These are phyloP conservation scores for Cronartium quercuum DNA, from an alignment of 1,284 basidiomycete species.

Conservation along the genomic window DNA sequence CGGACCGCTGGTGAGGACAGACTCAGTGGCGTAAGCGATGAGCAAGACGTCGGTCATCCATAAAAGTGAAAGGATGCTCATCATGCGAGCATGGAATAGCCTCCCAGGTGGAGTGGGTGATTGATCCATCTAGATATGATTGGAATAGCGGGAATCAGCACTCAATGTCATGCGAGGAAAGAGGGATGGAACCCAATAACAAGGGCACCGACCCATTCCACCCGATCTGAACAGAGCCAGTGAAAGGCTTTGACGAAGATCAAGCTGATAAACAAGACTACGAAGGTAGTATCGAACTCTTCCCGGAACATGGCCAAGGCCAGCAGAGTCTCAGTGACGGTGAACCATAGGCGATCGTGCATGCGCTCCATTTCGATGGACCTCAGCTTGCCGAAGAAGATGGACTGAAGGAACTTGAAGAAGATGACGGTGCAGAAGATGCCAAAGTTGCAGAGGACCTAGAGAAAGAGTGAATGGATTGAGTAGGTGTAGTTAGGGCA, in stretches of 20 bases:
- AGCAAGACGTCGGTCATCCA: constrained; percentile 66
- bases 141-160: not conserved
- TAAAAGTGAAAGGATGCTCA: constrained; percentile 62
- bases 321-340: constrained; percentile 87
- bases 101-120: constrained; percentile 72
- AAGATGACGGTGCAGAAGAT: constrained; percentile 68
- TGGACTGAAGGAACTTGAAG: constrained; percentile 69
- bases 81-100: constrained; percentile 77
- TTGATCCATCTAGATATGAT: constrained; percentile 80
- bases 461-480: constrained; percentile 11
- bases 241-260: constrained; percentile 96
- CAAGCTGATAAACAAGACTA: constrained; percentile 81
- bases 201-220: constrained; percentile 77
- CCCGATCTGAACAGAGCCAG: constrained; percentile 87
- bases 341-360: constrained; percentile 94
- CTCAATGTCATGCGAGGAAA: not conserved
- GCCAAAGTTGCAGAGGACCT: constrained; percentile 91
- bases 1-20: constrained; percentile 69
- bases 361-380: constrained; percentile 90
- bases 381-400: constrained; percentile 87
- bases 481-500: too few relatives aligned
- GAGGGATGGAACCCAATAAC: not conserved
- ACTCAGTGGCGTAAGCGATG: constrained; percentile 70
- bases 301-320: constrained; percentile 90
- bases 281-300: constrained; percentile 67